Evolutionary conservation across 2,329 filamentous ascomycete genomes (phyloP).

Genomic region (Fusarium oxysporum): DNA sequence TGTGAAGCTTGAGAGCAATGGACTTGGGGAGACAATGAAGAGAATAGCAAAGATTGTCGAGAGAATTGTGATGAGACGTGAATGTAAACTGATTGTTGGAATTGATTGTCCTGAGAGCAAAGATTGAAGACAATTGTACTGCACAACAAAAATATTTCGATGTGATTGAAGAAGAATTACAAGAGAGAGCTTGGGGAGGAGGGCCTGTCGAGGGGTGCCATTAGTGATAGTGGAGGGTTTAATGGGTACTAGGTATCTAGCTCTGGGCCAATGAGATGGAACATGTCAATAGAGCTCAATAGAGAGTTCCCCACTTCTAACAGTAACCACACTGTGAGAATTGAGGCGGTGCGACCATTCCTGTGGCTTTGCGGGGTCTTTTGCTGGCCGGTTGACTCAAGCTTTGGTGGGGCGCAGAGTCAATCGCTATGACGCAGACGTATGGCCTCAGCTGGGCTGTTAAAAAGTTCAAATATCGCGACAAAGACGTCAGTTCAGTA

Average conservation of each 20-base stretch:
- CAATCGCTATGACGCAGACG: slow-evolving; percentile 36
- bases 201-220: not conserved
- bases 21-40: not conserved
- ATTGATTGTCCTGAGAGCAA: not conserved
- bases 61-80: not conserved
- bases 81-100: not conserved
- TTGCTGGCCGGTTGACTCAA: slow-evolving; percentile 40
- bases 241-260: no score
- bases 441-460: not conserved
- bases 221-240: not conserved
- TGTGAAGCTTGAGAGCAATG: not conserved
- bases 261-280: not conserved
- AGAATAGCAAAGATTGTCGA: not conserved
- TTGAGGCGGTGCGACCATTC: not conserved
- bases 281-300: not conserved
- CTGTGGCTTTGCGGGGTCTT: slow-evolving; percentile 9
- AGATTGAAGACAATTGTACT: not conserved
- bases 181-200: not conserved
- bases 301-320: not conserved
- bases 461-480: slow-evolving; percentile 32
- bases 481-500: slow-evolving; percentile 4
- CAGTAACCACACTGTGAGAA: not conserved
- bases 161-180: not conserved
- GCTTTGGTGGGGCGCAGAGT: slow-evolving; percentile 8
- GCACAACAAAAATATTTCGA: not conserved